phyloP scores from a whole-genome alignment of 345 rosid genomes.

The Gossypium ekmanianum region DNA sequence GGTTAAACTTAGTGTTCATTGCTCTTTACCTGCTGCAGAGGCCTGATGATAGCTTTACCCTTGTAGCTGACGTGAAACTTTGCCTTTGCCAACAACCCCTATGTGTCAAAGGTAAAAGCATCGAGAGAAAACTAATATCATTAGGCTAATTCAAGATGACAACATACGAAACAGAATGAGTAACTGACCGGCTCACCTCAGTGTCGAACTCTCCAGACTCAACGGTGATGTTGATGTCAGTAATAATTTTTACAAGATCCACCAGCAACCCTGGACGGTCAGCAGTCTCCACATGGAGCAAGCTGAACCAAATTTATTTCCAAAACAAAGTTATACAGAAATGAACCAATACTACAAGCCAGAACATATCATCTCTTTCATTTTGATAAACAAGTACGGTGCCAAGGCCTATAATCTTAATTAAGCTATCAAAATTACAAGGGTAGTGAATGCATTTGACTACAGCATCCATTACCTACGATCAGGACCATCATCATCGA shows the following conservation, averaged over 20 bases:
- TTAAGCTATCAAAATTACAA: constrained; percentile 2
- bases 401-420: background rate
- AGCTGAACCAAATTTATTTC: constrained; percentile 36
- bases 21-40: constrained; percentile 77
- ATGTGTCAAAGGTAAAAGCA: constrained; percentile 13
- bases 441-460: constrained; percentile 5
- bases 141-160: background rate
- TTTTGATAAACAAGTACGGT: background rate
- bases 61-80: constrained; percentile 92
- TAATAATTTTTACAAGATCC: constrained; percentile 74
- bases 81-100: constrained; percentile 95
- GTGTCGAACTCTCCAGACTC: constrained; percentile 97
- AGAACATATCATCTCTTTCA: background rate
- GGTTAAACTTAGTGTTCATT: background rate
- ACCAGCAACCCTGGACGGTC: constrained; percentile 93
- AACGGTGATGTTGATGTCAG: constrained; percentile 72
- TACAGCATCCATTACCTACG: constrained; percentile 56
- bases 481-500: constrained; percentile 66
- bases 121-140: background rate
- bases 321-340: background rate
- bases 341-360: background rate
- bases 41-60: constrained; percentile 76
- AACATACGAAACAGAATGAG: background rate
- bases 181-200: constrained; percentile 44
- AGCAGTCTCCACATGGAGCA: constrained; percentile 84